A percentile compares a stretch with the other conserved stretches of the same genome.
These are phyloP conservation scores for Sarocladium strictum DNA, from an alignment of 2,329 filamentous ascomycete genomes.

Conservation along the genomic window DNA sequence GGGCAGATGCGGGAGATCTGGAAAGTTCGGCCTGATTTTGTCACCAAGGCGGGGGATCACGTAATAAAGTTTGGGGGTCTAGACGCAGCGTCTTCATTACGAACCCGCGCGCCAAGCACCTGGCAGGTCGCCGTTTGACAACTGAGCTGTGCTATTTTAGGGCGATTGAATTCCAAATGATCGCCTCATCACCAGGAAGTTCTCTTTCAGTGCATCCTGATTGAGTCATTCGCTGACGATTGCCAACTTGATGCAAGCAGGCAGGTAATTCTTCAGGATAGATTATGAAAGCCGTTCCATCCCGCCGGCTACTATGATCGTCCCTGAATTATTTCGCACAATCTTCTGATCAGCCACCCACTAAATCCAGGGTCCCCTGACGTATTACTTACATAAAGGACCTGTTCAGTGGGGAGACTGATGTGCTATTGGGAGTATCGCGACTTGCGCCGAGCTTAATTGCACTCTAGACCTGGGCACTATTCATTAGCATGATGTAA, in stretches of 20 bases:
- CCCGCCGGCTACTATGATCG: too few relatives aligned
- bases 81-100: neutral
- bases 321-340: too few relatives aligned
- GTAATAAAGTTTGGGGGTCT: neutral
- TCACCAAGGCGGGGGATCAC: neutral
- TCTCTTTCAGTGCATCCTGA: neutral
- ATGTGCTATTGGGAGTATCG: too few relatives aligned
- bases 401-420: too few relatives aligned
- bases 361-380: too few relatives aligned
- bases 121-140: neutral
- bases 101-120: neutral
- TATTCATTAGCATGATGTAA: too few relatives aligned
- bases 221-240: neutral
- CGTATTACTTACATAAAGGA: too few relatives aligned
- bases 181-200: neutral
- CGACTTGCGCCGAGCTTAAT: too few relatives aligned
- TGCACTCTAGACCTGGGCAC: too few relatives aligned
- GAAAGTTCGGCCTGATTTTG: slow-evolving; percentile 6
- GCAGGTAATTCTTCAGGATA: too few relatives aligned
- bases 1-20: neutral
- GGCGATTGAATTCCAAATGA: neutral
- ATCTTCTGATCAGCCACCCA: too few relatives aligned
- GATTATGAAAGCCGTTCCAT: too few relatives aligned
- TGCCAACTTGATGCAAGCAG: neutral
- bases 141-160: neutral